Base-by-base conservation (phyloP, 1,139 yeast species). In the Magnusiomyces paraingens region DNA sequence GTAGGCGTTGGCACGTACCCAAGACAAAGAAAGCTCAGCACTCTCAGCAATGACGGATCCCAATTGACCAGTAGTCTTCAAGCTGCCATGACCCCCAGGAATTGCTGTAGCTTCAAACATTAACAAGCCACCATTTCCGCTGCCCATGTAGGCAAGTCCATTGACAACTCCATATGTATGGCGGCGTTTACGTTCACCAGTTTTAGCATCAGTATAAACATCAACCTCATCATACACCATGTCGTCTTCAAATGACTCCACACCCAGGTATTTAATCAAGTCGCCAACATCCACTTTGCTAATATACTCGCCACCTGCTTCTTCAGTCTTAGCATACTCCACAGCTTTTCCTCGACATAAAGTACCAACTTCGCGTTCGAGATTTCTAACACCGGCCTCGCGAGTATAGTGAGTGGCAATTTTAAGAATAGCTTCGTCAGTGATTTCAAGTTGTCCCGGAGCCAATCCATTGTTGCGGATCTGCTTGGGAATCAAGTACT, bases 41-140 rank as follows among this genome's bases (percentile, higher is more conserved):
- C 91, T 83, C 66, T 89, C 96, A 69, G 84, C 78, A 54, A 89
- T 77, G 0, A 89, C 95, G 40, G 83, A 88, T 17, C 96, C 96
- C 47, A 89, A 74, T 60, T 88, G 78, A 40, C 96, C 96, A 0
- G 96, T 89, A 73, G 86, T 79, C 57, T 77, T 78, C 55, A 86
- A 73, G n/a, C 77, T 70, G 1, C 78, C 76, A 39, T 69, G 64
- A 26, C 32, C 32, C 2, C 74, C 71, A 32, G 83, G 81, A 62
- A 85, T 80, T 14, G 86, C 82, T 49, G 88, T 80, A 61, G 91
- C 82, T 67, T 90, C 96, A 68, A 90, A 86, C 21, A 84, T 81
- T 52, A 90, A 73, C 0, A 87, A 82, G 1, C 95, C 86, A 0
- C 97, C 97, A 15, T 87, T 82, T 0, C 96, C 97, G 62, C 87